Base-by-base conservation (phyloP, 331 rosid species). In the Stylosanthes scabra region DNA sequence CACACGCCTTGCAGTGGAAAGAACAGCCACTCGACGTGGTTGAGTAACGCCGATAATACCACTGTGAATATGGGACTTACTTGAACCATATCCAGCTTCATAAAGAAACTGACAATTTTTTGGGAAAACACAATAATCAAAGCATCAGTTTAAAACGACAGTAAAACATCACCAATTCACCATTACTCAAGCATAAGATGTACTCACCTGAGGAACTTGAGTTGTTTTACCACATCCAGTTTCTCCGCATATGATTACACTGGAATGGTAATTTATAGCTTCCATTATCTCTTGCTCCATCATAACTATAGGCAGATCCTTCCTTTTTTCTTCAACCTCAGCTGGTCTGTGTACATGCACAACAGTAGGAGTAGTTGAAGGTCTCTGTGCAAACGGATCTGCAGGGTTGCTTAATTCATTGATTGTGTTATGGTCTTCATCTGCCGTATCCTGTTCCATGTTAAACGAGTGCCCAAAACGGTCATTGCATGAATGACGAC, bases 211-310 rank as follows among this genome's bases (percentile, higher is more conserved):
- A 63, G 98, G 98, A 83, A 93, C 98, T 88, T 93, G 98, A 67
- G 98, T 93, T 39, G 97, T 93, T 93, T 93, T 93, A 77, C 98
- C 98, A 86, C 98, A 93, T 66, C 98, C 97, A 79, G 98, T 93
- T 79, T 93, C 97, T 89, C 98, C 98, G 41, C 98, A 89, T 80
- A 93, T 76, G 81, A 93, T 91, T 66, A 93, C 91, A 82, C 77
- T 82, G 15, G 92, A 81, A 74, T 83, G 69, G 28, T 91, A 84
- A 85, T 78, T 89, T 56, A 93, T 75, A 68, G 98, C 97, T 87
- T 93, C 97, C 98, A 91, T 91, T 57, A 93, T 91, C 90, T 93
- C 98, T 72, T 93, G 98, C 83, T 93, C 97, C 98, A 93, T 91
- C 98, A 93, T 91, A 71, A 93, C 83, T 55, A 93, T 91, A 11